Evolutionary conservation across 1,139 yeast species (phyloP), one percentile per base, ranked within the genome.

Genomic region (Kodamaea fungicola): DNA sequence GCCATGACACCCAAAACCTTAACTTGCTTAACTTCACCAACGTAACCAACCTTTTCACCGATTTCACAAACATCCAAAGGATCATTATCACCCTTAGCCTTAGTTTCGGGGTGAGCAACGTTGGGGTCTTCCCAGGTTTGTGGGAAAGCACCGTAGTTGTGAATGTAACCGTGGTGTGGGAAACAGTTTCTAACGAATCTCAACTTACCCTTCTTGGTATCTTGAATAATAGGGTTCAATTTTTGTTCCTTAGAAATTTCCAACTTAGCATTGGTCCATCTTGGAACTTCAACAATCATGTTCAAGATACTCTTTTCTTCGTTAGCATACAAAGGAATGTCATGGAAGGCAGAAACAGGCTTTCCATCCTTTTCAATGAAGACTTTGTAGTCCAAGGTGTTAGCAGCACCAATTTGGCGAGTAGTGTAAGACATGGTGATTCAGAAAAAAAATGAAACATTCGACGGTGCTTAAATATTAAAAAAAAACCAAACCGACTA

Each of bases 101-200:
- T 50, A 34, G 63, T 54, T 38, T 55, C 61, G 8, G 54, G 57
- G 45, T 58, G 62, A 37, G 58, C 43, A 47, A 57, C 64, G 56
- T 67, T 68, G 40, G 80, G 80, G 50, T 77, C 80, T 58, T 92
- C 98, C 97, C 97, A 92, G 22, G 98, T 92, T 68, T 90, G 97
- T 33, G 98, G 97, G 62, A 92, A 76, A n/a, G 97, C 97, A 46
- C 98, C 97, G 61, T 90, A 90, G 67, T 90, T 90, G 67, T 87
- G 95, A 46, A 92, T 88, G 67, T 90, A 90, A 22, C 98, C 98
- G 59, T 87, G 90, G 72, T 83, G 94, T 25, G 98, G 98, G 76
- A 87, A 90, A 47, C 94, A 74, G 75, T 92, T 92, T 63, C 94
- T 82, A 38, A 90, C 94, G 54, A 81, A 84, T 62, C 94, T 72